Evolutionary conservation across 768 basidiomycete genomes (phyloP), one percentile per base, ranked within the genome.

Genomic region (Mycena galericulata): DNA sequence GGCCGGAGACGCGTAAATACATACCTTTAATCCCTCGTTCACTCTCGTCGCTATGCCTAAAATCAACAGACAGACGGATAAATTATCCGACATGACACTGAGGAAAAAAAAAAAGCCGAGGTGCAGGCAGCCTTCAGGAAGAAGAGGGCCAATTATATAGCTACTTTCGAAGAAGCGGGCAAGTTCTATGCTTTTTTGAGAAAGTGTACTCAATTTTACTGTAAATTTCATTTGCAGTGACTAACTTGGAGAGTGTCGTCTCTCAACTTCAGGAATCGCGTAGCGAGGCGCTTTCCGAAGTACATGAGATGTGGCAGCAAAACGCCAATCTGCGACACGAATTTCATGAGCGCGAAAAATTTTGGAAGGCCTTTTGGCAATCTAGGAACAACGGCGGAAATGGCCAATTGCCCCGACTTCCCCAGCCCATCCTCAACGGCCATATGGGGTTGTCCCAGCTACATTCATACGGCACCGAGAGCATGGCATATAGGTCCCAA

Each of bases 51-150:
- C n/a, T n/a, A n/a, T n/a, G n/a, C n/a, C n/a, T n/a, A n/a, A n/a
- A n/a, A n/a, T n/a, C n/a, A n/a, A n/a, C n/a, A n/a, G n/a, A n/a
- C n/a, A n/a, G n/a, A n/a, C n/a, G n/a, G 30, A 50, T 20, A 32
- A n/a, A 12, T 3, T 2, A 27, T 18, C 26, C 71, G 91, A 92
- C 78, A 86, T 91, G 15, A 89, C 90, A 36, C 83, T 92, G 74
- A 83, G 93, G 71, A 94, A 93, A 83, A 93, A 93, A 85, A 95
- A 95, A 83, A 95, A 95, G 94, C 94, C 40, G 92, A 94, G 75
- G 94, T 58, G 3, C 94, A 95, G 80, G 93, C 94, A 60, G 92
- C 93, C 67, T 95, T 94, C 79, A 86, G 92, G 70, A 91, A 90
- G 55, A 82, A 92, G 72, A 86, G 94, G 71, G 92, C 92, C 53